Conservation (phyloP, 1,284 basidiomycete species). For the Trichosporon sp. region DNA sequence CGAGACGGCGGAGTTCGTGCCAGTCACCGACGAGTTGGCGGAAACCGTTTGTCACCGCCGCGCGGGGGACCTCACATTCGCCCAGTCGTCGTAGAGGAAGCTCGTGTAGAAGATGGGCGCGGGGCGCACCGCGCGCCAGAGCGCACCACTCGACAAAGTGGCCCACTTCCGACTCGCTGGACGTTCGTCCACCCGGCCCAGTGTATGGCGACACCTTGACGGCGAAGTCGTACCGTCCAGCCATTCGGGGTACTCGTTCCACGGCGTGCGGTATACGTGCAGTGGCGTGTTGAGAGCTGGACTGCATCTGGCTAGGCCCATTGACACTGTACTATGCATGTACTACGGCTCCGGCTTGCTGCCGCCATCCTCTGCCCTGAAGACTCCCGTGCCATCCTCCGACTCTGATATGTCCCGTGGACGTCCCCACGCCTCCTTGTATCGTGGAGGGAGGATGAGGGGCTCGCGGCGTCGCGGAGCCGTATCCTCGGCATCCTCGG, state of each 20-base stretch:
- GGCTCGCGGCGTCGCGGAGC: neutral
- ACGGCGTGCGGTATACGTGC: neutral
- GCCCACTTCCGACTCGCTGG: neutral
- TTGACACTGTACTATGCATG: neutral
- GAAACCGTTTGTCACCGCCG: neutral
- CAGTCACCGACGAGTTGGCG: neutral
- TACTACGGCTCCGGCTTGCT: neutral
- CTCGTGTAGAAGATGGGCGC: neutral
- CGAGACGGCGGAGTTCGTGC: neutral
- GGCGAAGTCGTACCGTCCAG: neutral
- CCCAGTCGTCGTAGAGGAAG: neutral
- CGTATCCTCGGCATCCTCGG: neutral
- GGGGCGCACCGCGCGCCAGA: neutral
- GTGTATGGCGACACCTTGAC: neutral
- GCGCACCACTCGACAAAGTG: neutral
- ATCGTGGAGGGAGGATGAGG: neutral
- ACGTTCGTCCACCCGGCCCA: neutral
- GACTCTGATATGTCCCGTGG: neutral
- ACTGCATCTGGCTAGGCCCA: neutral
- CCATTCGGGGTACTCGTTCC: conserved; percentile 1
- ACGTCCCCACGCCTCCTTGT: neutral
- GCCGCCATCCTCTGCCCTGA: neutral
- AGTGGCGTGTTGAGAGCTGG: neutral
- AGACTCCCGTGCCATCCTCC: neutral
- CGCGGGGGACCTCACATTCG: neutral